Evolutionary conservation across 108 stramenopile genomes (phyloP), one percentile per base, ranked within the genome.

Genomic region (Cyclotella sp.): DNA sequence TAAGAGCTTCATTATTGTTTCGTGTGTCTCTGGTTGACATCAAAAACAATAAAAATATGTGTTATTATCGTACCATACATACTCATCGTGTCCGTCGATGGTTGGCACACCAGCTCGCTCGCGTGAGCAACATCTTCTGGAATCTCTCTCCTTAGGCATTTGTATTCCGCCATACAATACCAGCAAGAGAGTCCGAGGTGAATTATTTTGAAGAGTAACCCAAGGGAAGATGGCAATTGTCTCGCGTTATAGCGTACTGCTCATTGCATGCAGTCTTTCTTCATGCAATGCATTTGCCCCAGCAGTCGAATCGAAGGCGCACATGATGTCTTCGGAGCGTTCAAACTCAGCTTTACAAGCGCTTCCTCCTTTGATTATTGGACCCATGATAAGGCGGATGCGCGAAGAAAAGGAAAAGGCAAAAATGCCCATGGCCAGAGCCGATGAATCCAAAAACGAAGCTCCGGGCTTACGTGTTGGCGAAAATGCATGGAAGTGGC

Each of bases 401-500:
- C 74, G 88, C 26, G 91, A 92, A 73, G 87, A 90, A 62, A 63
- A 90, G n/a, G 88, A 73, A 19, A 88, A 90, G 65, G 84, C 86
- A 68, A 93, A 91, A 61, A 84, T 89, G 84, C 95, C 95, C 30
- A 90, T 95, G 91, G 90, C 87, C 13, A 46, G 63, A 34, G 72
- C 77, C 0, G 79, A 83, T 0, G 95, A 93, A 74, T 46, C 73
- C 22, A 77, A 68, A 61, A 70, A 61, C 0, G 91, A 93, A 81
- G 89, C 93, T n/a, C 93, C 91, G 1, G 95, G 95, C 24, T 68
- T 96, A 19, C 85, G 91, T 18, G 95, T 96, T 0, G 95, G 95
- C 19, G 77, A 57, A 12, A 59, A 30, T 43, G 89, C 90, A 9
- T 96, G 95, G 95, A 92, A 90, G 63, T 96, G 95, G 95, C 95